These are phyloP conservation scores for Teratosphaeria zuluensis DNA, from an alignment of 2,329 filamentous ascomycete genomes.

Conservation along the genomic window DNA sequence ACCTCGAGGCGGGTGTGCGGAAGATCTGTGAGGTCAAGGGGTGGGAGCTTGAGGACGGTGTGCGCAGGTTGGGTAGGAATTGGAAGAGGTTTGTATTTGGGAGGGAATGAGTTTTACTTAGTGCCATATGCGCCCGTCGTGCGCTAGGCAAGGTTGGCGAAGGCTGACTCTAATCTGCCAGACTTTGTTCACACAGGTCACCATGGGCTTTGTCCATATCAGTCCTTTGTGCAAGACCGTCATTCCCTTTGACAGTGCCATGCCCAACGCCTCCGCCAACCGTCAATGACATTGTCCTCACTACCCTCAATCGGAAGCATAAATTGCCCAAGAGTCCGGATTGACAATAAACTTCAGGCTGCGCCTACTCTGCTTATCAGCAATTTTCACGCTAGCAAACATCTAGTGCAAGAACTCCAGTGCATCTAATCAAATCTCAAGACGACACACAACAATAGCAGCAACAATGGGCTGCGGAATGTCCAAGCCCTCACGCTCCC, in stretches of 20 bases:
- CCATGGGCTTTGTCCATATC: neutral
- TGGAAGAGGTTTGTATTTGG: conserved; percentile 71
- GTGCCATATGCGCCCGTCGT: too few species aligned
- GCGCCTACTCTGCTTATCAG: neutral
- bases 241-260: neutral
- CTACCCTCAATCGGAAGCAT: neutral
- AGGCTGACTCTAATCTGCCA: too few species aligned
- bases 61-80: conserved; percentile 58
- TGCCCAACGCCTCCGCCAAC: neutral
- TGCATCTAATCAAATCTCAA: neutral
- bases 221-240: neutral
- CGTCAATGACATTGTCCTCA: neutral
- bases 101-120: neutral
- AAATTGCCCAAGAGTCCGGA: neutral
- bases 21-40: conserved; percentile 67
- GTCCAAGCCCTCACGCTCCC: neutral
- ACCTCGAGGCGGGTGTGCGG: conserved; percentile 65
- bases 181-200: neutral
- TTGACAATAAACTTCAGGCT: neutral
- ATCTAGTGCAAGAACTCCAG: neutral
- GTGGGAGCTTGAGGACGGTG: conserved; percentile 66
- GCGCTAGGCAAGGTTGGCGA: too few species aligned
- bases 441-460: neutral
- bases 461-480: neutral
- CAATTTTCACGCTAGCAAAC: neutral